Conservation (phyloP, 495 filamentous ascomycete genomes). For the Penicillium dipodomyicola region DNA sequence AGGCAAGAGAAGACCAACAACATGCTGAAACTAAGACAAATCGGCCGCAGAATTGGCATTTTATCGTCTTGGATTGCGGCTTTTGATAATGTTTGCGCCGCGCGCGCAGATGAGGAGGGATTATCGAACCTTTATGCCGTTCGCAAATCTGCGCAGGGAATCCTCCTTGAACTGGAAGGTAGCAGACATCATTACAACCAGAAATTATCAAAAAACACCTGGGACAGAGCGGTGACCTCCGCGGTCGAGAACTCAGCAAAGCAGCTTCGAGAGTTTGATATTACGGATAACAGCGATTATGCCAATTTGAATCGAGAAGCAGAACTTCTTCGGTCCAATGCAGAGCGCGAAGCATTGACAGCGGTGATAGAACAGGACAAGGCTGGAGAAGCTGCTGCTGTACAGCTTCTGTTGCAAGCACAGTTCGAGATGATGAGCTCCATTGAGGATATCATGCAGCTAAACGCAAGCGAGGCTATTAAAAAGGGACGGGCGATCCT, state of each 20-base stretch:
- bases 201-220: slow-evolving; percentile 70
- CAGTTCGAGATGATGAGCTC: slow-evolving; percentile 89
- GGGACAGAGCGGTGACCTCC: slow-evolving; percentile 81
- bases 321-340: slow-evolving; percentile 75
- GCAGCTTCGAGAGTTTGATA: slow-evolving; percentile 73
- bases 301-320: slow-evolving; percentile 75
- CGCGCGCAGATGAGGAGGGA: slow-evolving; percentile 61
- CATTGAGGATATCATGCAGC: slow-evolving; percentile 72
- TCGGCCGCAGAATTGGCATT: slow-evolving; percentile 79
- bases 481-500: slow-evolving; percentile 77
- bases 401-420: slow-evolving; percentile 80
- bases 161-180: slow-evolving; percentile 80
- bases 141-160: slow-evolving; percentile 82
- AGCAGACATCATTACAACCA: slow-evolving; percentile 90
- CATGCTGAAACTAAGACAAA: slow-evolving; percentile 79
- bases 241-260: slow-evolving; percentile 81
- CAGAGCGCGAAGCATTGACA: slow-evolving; percentile 75
- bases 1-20: slow-evolving; percentile 72
- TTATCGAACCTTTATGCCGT: slow-evolving; percentile 69
- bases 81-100: slow-evolving; percentile 79
- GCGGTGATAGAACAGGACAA: slow-evolving; percentile 84
- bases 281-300: slow-evolving; percentile 66
- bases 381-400: slow-evolving; percentile 67
- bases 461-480: slow-evolving; percentile 78
- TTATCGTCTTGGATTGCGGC: slow-evolving; percentile 89